Evolutionary conservation across 2,329 filamentous ascomycete genomes (phyloP).

Genomic region (Arthrobotrys entomopaga): DNA sequence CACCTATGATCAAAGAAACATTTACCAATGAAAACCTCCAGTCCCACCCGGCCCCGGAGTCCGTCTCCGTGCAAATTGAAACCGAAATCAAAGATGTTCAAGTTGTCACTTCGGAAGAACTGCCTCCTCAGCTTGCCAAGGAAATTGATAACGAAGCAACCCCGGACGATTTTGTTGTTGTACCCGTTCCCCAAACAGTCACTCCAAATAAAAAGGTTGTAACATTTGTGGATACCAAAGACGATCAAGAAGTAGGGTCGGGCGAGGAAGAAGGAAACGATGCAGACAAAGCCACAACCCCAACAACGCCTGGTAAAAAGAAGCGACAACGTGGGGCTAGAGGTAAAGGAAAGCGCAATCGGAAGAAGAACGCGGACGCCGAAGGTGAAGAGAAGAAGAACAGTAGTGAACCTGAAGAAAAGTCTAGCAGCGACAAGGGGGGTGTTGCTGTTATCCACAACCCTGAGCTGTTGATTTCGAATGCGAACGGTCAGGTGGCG

Average conservation of each 20-base stretch:
- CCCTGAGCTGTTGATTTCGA: slow-evolving; percentile 37
- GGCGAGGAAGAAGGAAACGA: slow-evolving; percentile 43
- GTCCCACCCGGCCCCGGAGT: slow-evolving; percentile 26
- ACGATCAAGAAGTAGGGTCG: slow-evolving; percentile 38
- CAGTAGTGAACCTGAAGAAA: slow-evolving; percentile 56
- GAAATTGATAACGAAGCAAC: slow-evolving; percentile 33
- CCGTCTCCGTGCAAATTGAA: slow-evolving; percentile 36
- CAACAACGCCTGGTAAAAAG: slow-evolving; percentile 48
- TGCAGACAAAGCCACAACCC: slow-evolving; percentile 49
- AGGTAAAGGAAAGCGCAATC: slow-evolving; percentile 56
- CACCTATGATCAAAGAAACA: slow-evolving; percentile 50
- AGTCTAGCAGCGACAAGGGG: slow-evolving; percentile 58
- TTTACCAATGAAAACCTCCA: slow-evolving; percentile 41
- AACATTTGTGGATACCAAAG: slow-evolving; percentile 28
- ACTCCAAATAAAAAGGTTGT: slow-evolving; percentile 47
- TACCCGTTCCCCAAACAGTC: slow-evolving; percentile 38
- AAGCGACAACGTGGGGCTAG: slow-evolving; percentile 59
- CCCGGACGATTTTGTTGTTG: slow-evolving; percentile 43
- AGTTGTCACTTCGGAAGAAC: slow-evolving; percentile 45
- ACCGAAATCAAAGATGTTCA: slow-evolving; percentile 37
- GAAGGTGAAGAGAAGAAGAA: slow-evolving; percentile 59
- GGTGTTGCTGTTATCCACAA: slow-evolving; percentile 60
- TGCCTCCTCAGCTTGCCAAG: slow-evolving; percentile 37
- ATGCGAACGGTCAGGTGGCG: slow-evolving; percentile 69
- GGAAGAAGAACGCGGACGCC: slow-evolving; percentile 57